Evolutionary conservation across 495 filamentous ascomycete genomes (phyloP), one percentile per base, ranked within the genome.

Genomic region (Glutinoglossum americanum): DNA sequence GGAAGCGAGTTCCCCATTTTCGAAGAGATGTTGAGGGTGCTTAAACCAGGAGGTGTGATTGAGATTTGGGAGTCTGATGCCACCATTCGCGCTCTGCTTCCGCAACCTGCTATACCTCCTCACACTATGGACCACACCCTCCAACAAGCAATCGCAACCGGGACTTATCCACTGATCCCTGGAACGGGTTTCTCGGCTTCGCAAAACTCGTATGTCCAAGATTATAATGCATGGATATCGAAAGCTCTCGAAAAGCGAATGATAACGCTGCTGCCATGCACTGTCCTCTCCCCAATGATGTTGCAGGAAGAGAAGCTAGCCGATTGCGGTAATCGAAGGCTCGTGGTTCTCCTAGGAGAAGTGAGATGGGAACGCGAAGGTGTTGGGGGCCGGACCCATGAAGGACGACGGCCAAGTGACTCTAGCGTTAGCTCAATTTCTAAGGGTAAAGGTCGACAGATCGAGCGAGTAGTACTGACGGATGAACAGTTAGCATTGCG

Each of bases 31-130:
- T 67, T 88, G 55, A 83, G 89, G 27, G 72, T 94, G 17, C 70
- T 95, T 45, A 80, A 78, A 62, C 81, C 81, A 0, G 89, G 87
- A 7, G 90, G 90, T 0, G 77, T 80, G 15, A 64, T 94, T 55
- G 90, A 96, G 68, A 78, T 94, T 25, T 92, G 87, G 85, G 87
- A 93, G 61, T 81, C 80, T 0, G 86, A 90, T 69, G 80, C 84
- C 63, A 75, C 80, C 10, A 75, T 93, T 61, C 81, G 84, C 59
- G 87, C 82, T 64, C 68, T 93, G 47, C 74, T 84, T 27, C 82
- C 83, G 19, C 84, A 92, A 67, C 83, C 84, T 51, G 78, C 82
- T 0, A 77, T 79, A 45, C 70, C 79, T 51, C 68, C 72, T 55
- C 69, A 73, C 51, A 68, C 71, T 57, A 65, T 71, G 13, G 73